Evolutionary conservation across 305 asterid genomes (phyloP).

Genomic region (Lippia alba): DNA sequence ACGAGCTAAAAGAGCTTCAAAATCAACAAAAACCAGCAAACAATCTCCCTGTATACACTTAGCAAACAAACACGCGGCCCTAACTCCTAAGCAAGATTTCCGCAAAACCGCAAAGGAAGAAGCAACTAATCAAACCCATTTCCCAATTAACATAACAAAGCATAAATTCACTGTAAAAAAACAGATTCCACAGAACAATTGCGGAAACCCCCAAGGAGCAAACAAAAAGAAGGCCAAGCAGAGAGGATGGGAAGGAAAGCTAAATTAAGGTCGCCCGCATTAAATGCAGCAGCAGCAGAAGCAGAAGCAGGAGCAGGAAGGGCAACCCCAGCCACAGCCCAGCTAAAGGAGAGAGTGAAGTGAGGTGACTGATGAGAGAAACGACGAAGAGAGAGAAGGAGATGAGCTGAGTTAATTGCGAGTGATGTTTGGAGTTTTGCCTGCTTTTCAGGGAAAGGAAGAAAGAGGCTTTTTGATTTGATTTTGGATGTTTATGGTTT

Average conservation of each 20-base stretch:
- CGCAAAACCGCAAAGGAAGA: background rate
- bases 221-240: conserved; percentile 23
- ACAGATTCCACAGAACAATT: background rate
- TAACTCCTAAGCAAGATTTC: background rate
- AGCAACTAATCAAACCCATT: conserved; percentile 13
- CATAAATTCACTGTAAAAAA: background rate
- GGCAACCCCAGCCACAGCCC: too few relatives aligned
- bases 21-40: conserved; percentile 17
- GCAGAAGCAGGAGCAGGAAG: background rate
- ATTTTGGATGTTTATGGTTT: conserved; percentile 4
- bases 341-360: background rate
- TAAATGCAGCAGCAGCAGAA: conserved; percentile 39
- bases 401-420: conserved; percentile 13
- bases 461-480: background rate
- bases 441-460: conserved; percentile 21
- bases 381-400: conserved; percentile 28
- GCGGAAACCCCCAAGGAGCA: background rate
- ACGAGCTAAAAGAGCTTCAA: conserved; percentile 27
- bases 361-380: conserved; percentile 39
- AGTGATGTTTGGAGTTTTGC: conserved; percentile 38
- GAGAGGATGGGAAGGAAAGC: conserved; percentile 28
- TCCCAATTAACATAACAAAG: conserved; percentile 7
- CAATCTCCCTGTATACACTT: conserved; percentile 4
- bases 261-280: conserved; percentile 28
- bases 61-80: conserved; percentile 27